Percentiles rank a stretch among this genome's conserved stretches.
phyloP scores from a whole-genome alignment of 768 basidiomycete species.

The Leccinum rimulosum region DNA sequence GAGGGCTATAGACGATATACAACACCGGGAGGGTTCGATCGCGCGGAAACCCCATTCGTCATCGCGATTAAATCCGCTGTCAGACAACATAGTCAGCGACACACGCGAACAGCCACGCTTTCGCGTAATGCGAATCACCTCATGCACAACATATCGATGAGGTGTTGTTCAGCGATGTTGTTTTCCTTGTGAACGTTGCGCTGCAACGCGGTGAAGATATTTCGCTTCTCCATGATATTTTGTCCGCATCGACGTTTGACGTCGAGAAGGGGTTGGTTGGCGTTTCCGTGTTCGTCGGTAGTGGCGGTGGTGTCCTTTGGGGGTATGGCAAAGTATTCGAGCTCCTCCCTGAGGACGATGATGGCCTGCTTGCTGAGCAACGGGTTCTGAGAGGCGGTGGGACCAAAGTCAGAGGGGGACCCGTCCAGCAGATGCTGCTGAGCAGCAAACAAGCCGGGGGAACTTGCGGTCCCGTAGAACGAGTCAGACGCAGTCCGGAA shows the following conservation, averaged over 20 bases:
- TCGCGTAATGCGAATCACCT: conserved; percentile 52
- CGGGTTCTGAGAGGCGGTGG: conserved; percentile 80
- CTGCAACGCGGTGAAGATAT: conserved; percentile 97
- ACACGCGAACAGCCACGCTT: conserved; percentile 1
- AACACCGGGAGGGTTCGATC: conserved; percentile 92
- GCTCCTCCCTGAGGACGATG: conserved; percentile 95
- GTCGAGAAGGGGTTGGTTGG: conserved; percentile 73
- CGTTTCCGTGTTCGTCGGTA: conserved; percentile 77
- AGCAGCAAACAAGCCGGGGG: conserved; percentile 72
- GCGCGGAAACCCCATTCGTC: conserved; percentile 98
- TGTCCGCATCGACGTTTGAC: conserved; percentile 86
- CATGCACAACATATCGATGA: conserved; percentile 99
- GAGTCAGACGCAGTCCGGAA: conserved; percentile 83
- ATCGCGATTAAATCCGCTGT: conserved; percentile 90
- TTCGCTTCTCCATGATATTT: conserved; percentile 82
- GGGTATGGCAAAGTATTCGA: conserved; percentile 98
- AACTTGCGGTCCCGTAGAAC: conserved; percentile 83
- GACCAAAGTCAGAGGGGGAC: conserved; percentile 54
- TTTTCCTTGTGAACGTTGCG: conserved; percentile 99
- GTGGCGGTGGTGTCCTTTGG: conserved; percentile 58
- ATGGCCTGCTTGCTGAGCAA: conserved; percentile 95
- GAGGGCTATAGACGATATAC: conserved; percentile 97
- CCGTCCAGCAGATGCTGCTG: conserved; percentile 79
- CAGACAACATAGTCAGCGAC: conserved; percentile 11
- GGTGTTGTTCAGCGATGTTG: conserved; percentile 96